phyloP scores from a whole-genome alignment of 768 basidiomycete species.

The Amanita molliuscula region DNA sequence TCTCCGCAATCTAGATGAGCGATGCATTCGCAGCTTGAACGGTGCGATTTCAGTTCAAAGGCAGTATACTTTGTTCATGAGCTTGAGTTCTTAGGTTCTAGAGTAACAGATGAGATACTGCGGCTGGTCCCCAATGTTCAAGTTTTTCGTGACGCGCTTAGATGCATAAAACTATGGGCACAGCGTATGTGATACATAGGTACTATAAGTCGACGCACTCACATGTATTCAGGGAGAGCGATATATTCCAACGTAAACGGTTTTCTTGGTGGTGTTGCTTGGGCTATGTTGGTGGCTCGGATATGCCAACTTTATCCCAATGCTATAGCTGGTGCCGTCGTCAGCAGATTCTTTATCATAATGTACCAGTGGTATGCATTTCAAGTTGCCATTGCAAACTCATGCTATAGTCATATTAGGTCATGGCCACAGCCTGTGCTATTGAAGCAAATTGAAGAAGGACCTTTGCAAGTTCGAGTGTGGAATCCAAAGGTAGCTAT shows the following conservation, averaged over 20 bases:
- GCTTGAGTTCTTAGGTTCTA: conserved; percentile 51
- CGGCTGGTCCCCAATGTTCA: conserved; percentile 89
- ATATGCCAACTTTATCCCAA: conserved; percentile 98
- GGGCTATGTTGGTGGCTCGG: conserved; percentile 98
- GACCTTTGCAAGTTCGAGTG: conserved; percentile 84
- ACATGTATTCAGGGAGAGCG: conserved; percentile 56
- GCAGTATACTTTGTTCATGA: conserved; percentile 1
- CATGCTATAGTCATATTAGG: conserved; percentile 36
- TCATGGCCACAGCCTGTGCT: conserved; percentile 98
- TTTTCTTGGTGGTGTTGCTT: conserved; percentile 95
- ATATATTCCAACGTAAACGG: conserved; percentile 98
- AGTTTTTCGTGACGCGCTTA: conserved; percentile 88
- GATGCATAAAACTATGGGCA: conserved; percentile 98
- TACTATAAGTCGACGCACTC: not conserved
- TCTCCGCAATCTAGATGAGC: conserved; percentile 85
- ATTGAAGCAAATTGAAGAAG: conserved; percentile 93
- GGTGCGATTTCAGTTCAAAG: conserved; percentile 43
- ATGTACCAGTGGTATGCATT: conserved; percentile 85
- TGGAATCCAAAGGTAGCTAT: conserved; percentile 87
- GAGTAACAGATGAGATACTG: conserved; percentile 93
- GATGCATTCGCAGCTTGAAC: conserved; percentile 82
- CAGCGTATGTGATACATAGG: conserved; percentile 47
- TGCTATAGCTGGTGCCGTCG: conserved; percentile 87
- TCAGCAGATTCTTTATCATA: conserved; percentile 97
- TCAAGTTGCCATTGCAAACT: not conserved